phyloP scores from a whole-genome alignment of 129 eudicot genomes.

The Mikania micrantha region DNA sequence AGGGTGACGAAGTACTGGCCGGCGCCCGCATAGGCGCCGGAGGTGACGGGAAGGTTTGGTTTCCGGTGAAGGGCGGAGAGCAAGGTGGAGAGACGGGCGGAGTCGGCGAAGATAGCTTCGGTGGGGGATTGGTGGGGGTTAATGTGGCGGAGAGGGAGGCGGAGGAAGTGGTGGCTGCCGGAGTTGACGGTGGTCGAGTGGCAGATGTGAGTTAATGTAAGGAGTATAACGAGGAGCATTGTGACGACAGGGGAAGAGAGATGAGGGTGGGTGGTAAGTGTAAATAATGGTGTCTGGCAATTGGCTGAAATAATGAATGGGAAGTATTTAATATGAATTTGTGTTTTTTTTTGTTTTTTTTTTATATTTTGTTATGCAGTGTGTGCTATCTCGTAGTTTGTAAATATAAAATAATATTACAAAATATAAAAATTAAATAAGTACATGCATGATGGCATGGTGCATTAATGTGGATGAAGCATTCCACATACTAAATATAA shows the following conservation, averaged over 20 bases:
- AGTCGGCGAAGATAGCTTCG: slow-evolving; percentile 46
- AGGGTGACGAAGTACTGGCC: slow-evolving; percentile 69
- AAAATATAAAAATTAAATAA: no score
- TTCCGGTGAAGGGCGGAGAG: slow-evolving; percentile 23
- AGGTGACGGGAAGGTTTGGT: slow-evolving; percentile 58
- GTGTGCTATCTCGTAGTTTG: neutral
- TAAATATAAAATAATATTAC: neutral
- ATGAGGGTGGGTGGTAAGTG: slow-evolving; percentile 27
- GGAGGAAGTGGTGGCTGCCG: slow-evolving; percentile 26
- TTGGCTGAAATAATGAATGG: slow-evolving; percentile 20
- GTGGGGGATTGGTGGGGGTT: slow-evolving; percentile 39
- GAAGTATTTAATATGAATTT: slow-evolving; percentile 20
- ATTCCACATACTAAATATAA: no score
- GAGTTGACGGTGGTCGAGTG: slow-evolving; percentile 19
- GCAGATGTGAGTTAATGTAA: slow-evolving; percentile 24
- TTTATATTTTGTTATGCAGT: neutral
- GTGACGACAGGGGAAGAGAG: neutral
- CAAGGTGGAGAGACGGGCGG: slow-evolving; percentile 46
- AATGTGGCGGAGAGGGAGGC: slow-evolving; percentile 48
- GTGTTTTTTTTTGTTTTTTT: neutral
- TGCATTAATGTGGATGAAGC: no score
- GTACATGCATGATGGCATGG: no score
- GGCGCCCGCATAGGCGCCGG: slow-evolving; percentile 67
- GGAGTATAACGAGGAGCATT: slow-evolving; percentile 14
- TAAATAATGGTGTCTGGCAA: slow-evolving; percentile 14